Evolutionary conservation across 2,329 filamentous ascomycete genomes (phyloP).

Genomic region (Paramyrothecium roridum): DNA sequence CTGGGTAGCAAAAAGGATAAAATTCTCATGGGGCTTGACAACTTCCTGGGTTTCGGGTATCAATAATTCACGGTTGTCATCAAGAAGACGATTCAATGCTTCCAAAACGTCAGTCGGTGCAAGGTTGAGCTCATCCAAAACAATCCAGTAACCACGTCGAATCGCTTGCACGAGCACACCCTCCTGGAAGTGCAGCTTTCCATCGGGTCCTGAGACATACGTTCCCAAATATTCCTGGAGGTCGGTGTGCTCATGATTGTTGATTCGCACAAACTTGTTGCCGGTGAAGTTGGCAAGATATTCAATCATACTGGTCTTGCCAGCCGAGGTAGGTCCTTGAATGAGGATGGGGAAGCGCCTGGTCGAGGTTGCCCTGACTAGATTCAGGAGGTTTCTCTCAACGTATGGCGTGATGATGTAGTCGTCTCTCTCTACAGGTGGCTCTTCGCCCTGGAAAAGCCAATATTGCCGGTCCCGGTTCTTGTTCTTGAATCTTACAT

Average conservation of each 20-base stretch:
- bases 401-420: conserved; percentile 98
- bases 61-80: conserved; percentile 93
- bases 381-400: conserved; percentile 87
- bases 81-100: conserved; percentile 88
- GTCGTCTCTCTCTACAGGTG: conserved; percentile 69
- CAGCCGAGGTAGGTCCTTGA: conserved; percentile 93
- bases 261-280: conserved; percentile 96
- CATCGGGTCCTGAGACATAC: conserved; percentile 82
- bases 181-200: conserved; percentile 86
- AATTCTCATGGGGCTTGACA: conserved; percentile 87
- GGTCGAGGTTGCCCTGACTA: conserved; percentile 91
- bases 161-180: conserved; percentile 90
- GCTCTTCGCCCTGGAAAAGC: conserved; percentile 71
- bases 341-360: conserved; percentile 89
- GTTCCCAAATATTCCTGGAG: conserved; percentile 96
- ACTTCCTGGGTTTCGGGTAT: conserved; percentile 96
- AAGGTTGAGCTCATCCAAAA: conserved; percentile 94
- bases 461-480: conserved; percentile 74
- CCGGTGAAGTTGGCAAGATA: conserved; percentile 95
- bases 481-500: conserved; percentile 73
- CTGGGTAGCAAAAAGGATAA: conserved; percentile 97
- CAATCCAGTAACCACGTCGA: conserved; percentile 93
- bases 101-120: conserved; percentile 96
- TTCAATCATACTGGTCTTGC: conserved; percentile 99
- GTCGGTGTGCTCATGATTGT: conserved; percentile 99